Evolutionary conservation across 2,329 filamentous ascomycete genomes (phyloP), one percentile per base, ranked within the genome.

Genomic region (Colletotrichum phormii): DNA sequence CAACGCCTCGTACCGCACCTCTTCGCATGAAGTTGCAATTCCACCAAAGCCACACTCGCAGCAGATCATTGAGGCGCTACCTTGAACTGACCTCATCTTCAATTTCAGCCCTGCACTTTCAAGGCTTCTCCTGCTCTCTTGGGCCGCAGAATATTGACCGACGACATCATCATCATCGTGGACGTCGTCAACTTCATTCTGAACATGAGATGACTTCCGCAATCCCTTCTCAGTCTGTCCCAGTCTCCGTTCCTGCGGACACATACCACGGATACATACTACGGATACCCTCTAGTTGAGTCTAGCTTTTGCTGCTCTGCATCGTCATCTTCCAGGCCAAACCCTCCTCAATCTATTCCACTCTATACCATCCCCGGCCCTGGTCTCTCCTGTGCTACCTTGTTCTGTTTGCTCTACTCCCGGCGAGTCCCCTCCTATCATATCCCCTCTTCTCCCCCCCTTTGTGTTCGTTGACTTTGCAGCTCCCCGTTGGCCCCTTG

Each of bases 21-120:
- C 42, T 51, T 57, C 62, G 71, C 71, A 73, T 73, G 67, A 72
- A 73, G 18, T 70, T 24, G 71, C 61, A 72, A 72, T 73, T 72
- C 67, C 33, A 62, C 62, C 33, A 67, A 72, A 73, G 68, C 68
- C 68, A 73, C 67, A 71, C 71, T 64, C 29, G 58, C 67, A 71
- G 71, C 54, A 71, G 71, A 62, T 58, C 57, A 73, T 72, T 72
- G 71, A 73, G 71, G 67, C 71, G 67, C 59, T 67, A 37, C 58
- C 66, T 65, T 64, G 55, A 61, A 49, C 29, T 61, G 55, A 53
- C 26, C 37, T 64, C 37, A 51, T 60, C 22, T 42, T 65, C 71
- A 73, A 64, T 71, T 42, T 73, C 55, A 65, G 46, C 66, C 68
- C 55, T 58, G 51, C 46, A 22, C 42, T 33, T n/a, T 18, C 42